Evolutionary conservation across 1,284 basidiomycete species (phyloP), one percentile per base, ranked within the genome.

Genomic region (Rhodotorula glutinis): DNA sequence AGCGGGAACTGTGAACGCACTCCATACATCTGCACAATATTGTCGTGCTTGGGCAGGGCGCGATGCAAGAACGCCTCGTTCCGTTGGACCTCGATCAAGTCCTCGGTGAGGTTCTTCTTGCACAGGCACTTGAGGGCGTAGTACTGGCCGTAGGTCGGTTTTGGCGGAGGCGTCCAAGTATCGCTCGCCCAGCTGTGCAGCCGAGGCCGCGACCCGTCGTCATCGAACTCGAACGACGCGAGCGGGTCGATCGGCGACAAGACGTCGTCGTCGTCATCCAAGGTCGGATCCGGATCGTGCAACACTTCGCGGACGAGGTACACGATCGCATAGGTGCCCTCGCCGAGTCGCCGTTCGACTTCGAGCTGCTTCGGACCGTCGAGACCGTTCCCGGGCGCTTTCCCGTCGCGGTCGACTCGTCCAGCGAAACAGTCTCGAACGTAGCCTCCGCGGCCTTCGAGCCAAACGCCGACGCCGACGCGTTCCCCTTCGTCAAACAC

Each of bases 101-200:
- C 91, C 74, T 88, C 85, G 79, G 90, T 87, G 72, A 95, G 86
- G 82, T 95, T 89, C 60, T 88, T 88, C 80, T 95, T 98, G 78
- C 90, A 93, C 66, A 98, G 83, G 79, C 92, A 92, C 83, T 98
- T 98, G 81, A 98, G 86, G 25, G 95, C 94, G 78, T 90, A 98
- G 78, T 97, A 88, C 66, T 89, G 84, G 40, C 90, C 91, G 74
- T 93, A 91, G 16, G 66, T 67, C 47, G 69, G 66, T 27, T 52
- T 49, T 23, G 60, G 49, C n/a, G 65, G 57, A 51, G 46, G 60
- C 59, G 55, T 44, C 54, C 56, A 58, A 25, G 38, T 53, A 55
- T 70, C 62, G 29, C 64, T 63, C 25, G 60, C 60, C 70, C 75
- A 70, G 79, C 78, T 71, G 74, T 73, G 57, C 77, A 76, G 56